Conservation (phyloP, 129 eudicot species). For the Saussurea involucrata region DNA sequence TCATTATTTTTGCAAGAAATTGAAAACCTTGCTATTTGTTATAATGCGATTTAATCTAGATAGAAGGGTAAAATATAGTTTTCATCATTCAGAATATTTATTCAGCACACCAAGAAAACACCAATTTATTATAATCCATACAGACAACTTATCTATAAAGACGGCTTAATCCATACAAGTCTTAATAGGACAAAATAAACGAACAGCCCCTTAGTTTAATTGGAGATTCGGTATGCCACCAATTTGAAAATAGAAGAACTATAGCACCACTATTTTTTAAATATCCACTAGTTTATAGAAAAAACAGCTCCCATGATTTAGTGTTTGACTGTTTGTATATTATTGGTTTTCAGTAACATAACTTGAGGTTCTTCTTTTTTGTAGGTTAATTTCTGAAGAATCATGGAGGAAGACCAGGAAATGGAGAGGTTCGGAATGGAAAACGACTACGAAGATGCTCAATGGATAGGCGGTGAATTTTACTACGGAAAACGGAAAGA, state of each 20-base stretch:
- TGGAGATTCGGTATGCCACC: not conserved
- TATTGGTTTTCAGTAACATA: not conserved
- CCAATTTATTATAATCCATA: not conserved
- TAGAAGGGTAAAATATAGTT: not conserved
- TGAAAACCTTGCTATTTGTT: not conserved
- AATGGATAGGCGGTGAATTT: conserved; percentile 81
- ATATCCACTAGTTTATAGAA: not conserved
- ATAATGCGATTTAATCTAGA: not conserved
- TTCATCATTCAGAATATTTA: not conserved
- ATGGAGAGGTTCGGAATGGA: conserved; percentile 90
- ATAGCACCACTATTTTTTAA: not conserved
- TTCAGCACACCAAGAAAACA: not conserved
- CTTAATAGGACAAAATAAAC: not conserved
- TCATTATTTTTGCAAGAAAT: not conserved
- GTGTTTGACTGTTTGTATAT: not conserved
- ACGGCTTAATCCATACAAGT: not conserved
- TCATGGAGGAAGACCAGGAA: conserved; percentile 84
- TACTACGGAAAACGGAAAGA: conserved; percentile 62
- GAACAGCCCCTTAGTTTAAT: not conserved
- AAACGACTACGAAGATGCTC: conserved; percentile 78
- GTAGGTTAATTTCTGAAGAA: conserved; percentile 13
- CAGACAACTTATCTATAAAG: not conserved
- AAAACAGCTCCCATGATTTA: not conserved
- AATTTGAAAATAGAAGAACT: not conserved
- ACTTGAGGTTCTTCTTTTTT: not conserved